Conservation (phyloP, 2,329 filamentous ascomycete species). For the Cladophialophora carrionii region DNA sequence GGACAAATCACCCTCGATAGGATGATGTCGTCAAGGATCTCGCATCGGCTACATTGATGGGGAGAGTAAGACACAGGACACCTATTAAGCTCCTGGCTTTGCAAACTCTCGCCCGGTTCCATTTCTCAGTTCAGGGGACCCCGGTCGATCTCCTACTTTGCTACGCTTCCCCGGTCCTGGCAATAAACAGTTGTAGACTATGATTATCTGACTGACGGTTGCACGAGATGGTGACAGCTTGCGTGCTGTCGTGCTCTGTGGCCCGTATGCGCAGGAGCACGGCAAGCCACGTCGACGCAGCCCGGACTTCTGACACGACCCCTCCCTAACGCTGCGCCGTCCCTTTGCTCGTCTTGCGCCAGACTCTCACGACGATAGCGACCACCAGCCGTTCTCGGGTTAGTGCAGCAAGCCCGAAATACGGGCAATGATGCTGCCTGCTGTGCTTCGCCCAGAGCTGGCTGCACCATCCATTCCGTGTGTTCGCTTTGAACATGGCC, state of each 20-base stretch:
- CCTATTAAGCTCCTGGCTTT: constrained; percentile 8
- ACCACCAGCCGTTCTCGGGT: constrained; percentile 2
- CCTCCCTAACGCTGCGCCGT: constrained; percentile 5
- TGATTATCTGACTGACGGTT: constrained; percentile 15
- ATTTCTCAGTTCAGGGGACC: constrained; percentile 5
- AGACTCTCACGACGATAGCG: not conserved
- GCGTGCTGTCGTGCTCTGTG: constrained; percentile 14
- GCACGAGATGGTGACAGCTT: constrained; percentile 30
- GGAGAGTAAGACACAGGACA: constrained; percentile 18
- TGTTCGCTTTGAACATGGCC: not conserved
- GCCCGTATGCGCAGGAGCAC: constrained; percentile 2
- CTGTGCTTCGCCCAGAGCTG: not conserved
- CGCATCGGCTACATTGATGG: constrained; percentile 18
- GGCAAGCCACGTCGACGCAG: constrained; percentile 21
- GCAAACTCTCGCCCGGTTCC: constrained; percentile 5
- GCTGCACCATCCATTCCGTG: not conserved
- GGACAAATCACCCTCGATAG: not conserved
- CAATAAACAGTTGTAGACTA: not conserved
- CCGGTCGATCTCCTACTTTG: constrained; percentile 11
- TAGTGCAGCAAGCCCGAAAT: not conserved
- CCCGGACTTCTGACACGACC: not conserved
- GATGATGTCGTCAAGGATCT: constrained; percentile 30
- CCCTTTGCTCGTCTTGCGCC: not conserved
- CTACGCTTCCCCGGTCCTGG: constrained; percentile 17
- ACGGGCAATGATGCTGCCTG: constrained; percentile 3